These are phyloP conservation scores for Voacanga thouarsii DNA, from an alignment of 257 asterid genomes.

Conservation along the genomic window DNA sequence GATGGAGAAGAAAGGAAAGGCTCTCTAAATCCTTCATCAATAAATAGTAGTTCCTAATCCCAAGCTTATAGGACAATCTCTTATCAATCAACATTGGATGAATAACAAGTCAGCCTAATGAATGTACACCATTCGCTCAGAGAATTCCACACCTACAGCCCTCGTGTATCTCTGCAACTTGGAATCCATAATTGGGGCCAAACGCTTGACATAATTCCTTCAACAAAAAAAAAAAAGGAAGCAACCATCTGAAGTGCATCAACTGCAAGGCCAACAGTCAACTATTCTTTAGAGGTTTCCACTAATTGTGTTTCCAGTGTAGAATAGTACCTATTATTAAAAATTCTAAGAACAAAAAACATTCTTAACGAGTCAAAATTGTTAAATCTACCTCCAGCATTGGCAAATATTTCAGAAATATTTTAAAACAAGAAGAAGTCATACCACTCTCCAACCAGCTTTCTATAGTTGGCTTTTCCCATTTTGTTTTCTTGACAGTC, in stretches of 20 bases:
- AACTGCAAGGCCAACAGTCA: not conserved
- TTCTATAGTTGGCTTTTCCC: not conserved
- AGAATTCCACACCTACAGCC: constrained; percentile 77
- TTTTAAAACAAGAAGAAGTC: not conserved
- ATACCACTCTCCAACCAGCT: not conserved
- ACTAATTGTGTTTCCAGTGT: not conserved
- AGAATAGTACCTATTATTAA: not conserved
- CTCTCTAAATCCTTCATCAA: not conserved
- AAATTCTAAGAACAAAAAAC: not conserved
- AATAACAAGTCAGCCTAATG: constrained; percentile 39
- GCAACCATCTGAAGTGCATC: constrained; percentile 9
- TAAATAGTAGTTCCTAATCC: not conserved
- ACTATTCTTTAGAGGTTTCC: not conserved
- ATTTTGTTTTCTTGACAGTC: not conserved
- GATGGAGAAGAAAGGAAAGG: not conserved
- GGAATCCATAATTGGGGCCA: constrained; percentile 47
- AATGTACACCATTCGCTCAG: constrained; percentile 73
- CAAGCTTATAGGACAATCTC: not conserved
- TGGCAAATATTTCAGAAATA: not conserved
- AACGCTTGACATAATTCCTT: constrained; percentile 72
- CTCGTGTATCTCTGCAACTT: constrained; percentile 53
- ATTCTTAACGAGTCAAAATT: not conserved
- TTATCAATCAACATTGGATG: not conserved
- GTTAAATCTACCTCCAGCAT: not conserved
- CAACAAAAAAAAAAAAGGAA: no score